These are phyloP conservation scores for Calocybe gangraenosa DNA, from an alignment of 768 basidiomycete species.

Conservation along the genomic window DNA sequence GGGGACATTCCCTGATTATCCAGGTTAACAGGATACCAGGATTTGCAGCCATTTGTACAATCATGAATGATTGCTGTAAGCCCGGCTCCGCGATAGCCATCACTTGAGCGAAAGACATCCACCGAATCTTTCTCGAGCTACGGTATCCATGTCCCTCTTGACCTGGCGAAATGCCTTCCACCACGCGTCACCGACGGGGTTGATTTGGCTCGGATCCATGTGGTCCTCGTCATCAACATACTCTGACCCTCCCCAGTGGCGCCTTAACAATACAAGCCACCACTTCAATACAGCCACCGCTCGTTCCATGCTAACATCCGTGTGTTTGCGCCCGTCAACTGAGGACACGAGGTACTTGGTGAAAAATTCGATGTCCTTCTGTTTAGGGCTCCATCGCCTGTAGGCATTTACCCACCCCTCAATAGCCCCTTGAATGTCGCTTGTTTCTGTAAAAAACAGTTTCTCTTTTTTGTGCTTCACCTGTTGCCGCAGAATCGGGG, in stretches of 20 bases:
- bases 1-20: too few relatives aligned
- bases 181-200: slow-evolving; percentile 66
- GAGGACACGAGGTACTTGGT: slow-evolving; percentile 66
- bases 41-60: too few relatives aligned
- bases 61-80: too few relatives aligned
- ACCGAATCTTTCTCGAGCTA: slow-evolving; percentile 66
- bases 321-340: slow-evolving; percentile 49
- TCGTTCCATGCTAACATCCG: slow-evolving; percentile 62
- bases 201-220: slow-evolving; percentile 26
- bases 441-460: slow-evolving; percentile 54
- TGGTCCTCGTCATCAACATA: slow-evolving; percentile 30
- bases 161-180: slow-evolving; percentile 76
- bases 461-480: slow-evolving; percentile 54
- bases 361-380: slow-evolving; percentile 73
- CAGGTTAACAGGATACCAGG: too few relatives aligned
- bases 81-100: too few relatives aligned
- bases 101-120: slow-evolving; percentile 61
- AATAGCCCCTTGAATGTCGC: slow-evolving; percentile 70
- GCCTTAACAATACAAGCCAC: slow-evolving; percentile 72
- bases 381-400: slow-evolving; percentile 56
- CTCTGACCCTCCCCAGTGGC: slow-evolving; percentile 61
- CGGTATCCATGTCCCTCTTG: slow-evolving; percentile 61
- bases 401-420: slow-evolving; percentile 74
- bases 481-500: slow-evolving; percentile 54
- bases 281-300: slow-evolving; percentile 72